Percentiles rank a stretch among this genome's conserved stretches.
These are phyloP conservation scores for Naematelia aurantialba DNA, from an alignment of 768 basidiomycete species.

Conservation along the genomic window DNA sequence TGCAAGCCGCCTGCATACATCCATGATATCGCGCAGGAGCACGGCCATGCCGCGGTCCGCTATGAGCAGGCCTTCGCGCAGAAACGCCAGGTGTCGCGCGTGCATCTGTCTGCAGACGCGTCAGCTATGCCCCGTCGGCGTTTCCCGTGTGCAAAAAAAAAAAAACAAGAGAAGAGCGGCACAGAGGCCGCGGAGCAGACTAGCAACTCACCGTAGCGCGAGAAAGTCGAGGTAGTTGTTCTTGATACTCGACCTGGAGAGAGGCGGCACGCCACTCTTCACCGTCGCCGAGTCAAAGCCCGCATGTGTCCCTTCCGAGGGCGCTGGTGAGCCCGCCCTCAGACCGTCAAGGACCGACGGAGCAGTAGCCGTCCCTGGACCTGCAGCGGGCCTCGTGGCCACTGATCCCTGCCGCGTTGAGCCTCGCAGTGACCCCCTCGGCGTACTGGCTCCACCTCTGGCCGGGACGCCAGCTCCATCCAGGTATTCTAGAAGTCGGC, in stretches of 20 bases:
- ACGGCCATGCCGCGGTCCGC: conserved; percentile 62
- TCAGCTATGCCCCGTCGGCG: not conserved
- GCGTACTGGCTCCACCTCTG: not conserved
- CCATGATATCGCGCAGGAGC: conserved; percentile 68
- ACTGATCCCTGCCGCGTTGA: conserved; percentile 3
- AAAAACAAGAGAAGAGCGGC: not conserved
- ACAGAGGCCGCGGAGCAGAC: not conserved
- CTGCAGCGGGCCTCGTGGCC: not conserved
- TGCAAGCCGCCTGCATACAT: conserved; percentile 80
- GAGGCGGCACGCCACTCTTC: conserved; percentile 22
- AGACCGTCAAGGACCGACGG: conserved; percentile 2
- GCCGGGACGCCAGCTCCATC: conserved; percentile 7
- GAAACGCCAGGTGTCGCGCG: conserved; percentile 70
- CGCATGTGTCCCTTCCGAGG: conserved; percentile 7
- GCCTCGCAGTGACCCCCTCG: conserved; percentile 16
- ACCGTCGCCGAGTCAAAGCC: conserved; percentile 17
- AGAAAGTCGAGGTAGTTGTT: conserved; percentile 70
- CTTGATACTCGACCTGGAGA: conserved; percentile 17
- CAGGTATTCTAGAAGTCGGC: conserved; percentile 61
- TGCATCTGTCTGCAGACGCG: conserved; percentile 67
- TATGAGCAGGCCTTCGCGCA: conserved; percentile 74
- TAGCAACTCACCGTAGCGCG: conserved; percentile 57
- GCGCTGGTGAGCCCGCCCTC: conserved; percentile 5
- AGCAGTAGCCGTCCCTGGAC: not conserved
- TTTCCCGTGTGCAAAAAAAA: not conserved